Evolutionary conservation across 768 basidiomycete species (phyloP).

Genomic region (Strobilomyces dryophilus): DNA sequence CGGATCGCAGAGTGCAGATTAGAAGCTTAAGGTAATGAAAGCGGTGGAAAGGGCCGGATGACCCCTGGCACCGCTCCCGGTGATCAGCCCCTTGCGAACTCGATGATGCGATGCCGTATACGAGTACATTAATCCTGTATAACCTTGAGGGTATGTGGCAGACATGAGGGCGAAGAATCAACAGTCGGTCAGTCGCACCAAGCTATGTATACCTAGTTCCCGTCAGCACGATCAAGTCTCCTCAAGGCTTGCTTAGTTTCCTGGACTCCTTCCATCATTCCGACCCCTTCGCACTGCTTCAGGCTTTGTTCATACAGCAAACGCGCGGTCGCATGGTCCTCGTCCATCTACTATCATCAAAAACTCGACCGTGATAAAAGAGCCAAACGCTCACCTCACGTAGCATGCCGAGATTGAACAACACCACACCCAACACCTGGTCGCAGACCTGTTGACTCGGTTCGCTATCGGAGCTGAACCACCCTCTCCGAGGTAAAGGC

Average conservation of each 20-base stretch:
- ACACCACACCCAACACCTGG: slow-evolving; percentile 48
- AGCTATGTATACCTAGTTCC: not conserved
- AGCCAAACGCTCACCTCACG: slow-evolving; percentile 34
- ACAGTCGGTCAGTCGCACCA: not conserved
- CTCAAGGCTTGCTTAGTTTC: slow-evolving; percentile 33
- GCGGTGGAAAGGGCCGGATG: no score
- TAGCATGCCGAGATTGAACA: slow-evolving; percentile 61
- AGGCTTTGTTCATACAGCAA: slow-evolving; percentile 31
- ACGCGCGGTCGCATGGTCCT: slow-evolving; percentile 27
- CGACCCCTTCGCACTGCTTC: slow-evolving; percentile 28
- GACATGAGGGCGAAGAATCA: not conserved
- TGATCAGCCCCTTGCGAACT: no score
- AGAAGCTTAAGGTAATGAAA: no score
- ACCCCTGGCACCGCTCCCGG: no score
- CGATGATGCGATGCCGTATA: no score
- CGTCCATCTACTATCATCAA: slow-evolving; percentile 27
- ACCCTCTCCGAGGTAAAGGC: not conserved
- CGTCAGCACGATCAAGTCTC: slow-evolving; percentile 18
- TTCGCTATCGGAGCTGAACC: not conserved
- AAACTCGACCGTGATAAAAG: not conserved
- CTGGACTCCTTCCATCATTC: slow-evolving; percentile 33
- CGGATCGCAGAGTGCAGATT: no score
- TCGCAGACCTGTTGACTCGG: slow-evolving; percentile 40
- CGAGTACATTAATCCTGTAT: no score
- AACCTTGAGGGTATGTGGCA: no score